A percentile compares a stretch with the other conserved stretches of the same genome.
Evolutionary conservation across 345 rosid species (phyloP).

Genomic region (Crucihimalaya himalaica): DNA sequence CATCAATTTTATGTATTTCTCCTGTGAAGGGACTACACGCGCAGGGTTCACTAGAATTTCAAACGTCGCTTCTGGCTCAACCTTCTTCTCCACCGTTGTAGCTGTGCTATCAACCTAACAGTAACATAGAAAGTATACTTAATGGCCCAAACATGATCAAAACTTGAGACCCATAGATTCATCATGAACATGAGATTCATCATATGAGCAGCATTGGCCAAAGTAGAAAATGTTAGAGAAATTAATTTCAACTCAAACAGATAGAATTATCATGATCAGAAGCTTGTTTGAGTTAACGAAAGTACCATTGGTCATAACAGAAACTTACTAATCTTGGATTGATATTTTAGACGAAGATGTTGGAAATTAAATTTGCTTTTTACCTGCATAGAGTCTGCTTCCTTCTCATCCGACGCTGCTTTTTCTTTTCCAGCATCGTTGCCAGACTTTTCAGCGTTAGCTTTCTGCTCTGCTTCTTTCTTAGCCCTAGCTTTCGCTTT

Average conservation of each 20-base stretch:
- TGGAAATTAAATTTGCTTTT: conserved; percentile 1
- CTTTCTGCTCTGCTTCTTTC: conserved; percentile 92
- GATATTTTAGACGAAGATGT: not conserved
- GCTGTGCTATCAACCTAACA: conserved; percentile 69
- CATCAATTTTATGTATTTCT: conserved; percentile 68
- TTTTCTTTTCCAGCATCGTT: conserved; percentile 68
- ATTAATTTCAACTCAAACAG: not conserved
- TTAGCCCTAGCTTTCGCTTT: conserved; percentile 91
- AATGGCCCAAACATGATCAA: conserved; percentile 2
- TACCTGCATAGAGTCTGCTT: conserved; percentile 92
- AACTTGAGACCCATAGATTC: not conserved
- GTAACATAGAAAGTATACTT: not conserved
- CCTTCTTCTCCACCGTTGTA: conserved; percentile 72
- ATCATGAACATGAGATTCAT: not conserved
- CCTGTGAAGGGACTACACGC: conserved; percentile 87
- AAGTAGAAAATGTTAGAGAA: not conserved
- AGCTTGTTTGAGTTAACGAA: not conserved
- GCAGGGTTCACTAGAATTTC: conserved; percentile 88
- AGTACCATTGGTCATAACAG: not conserved
- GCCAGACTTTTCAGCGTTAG: conserved; percentile 48
- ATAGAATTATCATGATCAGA: not conserved
- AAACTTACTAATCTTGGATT: not conserved
- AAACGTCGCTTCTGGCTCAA: conserved; percentile 73
- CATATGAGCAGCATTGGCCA: not conserved
- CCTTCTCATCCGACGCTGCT: conserved; percentile 62